Base-by-base conservation (phyloP, 805 yeast species). In the Starmerella bacillaris region DNA sequence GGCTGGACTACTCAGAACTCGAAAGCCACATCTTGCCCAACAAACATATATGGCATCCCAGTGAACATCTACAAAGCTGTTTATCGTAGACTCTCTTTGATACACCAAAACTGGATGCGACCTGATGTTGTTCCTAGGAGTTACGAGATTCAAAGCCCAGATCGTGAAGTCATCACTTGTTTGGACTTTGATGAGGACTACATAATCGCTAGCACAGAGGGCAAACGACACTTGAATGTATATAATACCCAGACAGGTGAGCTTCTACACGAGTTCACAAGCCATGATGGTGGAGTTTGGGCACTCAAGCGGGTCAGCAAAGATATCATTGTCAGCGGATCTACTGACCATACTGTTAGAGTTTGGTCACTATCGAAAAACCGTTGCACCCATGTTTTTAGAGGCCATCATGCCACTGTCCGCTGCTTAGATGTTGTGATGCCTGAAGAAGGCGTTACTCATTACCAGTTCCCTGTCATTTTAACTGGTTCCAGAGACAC, bases 281-380 rank as follows among this genome's bases (percentile, higher is more conserved):
- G 94, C 5, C 98, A 89, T 51, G 92, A 78, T 36, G 98, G 98
- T 30, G 98, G 98, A 27, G 98, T 89, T 4, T 89, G 98, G 98
- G 96, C 98, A 1, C 64, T 89, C 53, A 82, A 86, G 56, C 84
- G 83, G 51, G 64, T 69, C 36, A 83, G 79, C 17, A 47, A 49
- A n/a, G 56, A 55, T 37, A 80, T 83, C 6, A 63, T 89, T 30
- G 93, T 86, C 1, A 78, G 92, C 40, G 98, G 96, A 0, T 77
- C 94, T 2, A 86, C 95, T 0, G 98, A 89, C 57, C 68, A 94
- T 46, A 75, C 93, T 0, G 92, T 89, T 3, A 67, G 98, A 39
- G 72, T 89, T 4, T 89, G 98, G 98, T 80, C 84, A 51, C 72
- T 84, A 41, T 65, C 68, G 37, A 72, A 77, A 17, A 93, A 86